phyloP scores from a whole-genome alignment of 306 rosid species.

The Medicago lupulina region DNA sequence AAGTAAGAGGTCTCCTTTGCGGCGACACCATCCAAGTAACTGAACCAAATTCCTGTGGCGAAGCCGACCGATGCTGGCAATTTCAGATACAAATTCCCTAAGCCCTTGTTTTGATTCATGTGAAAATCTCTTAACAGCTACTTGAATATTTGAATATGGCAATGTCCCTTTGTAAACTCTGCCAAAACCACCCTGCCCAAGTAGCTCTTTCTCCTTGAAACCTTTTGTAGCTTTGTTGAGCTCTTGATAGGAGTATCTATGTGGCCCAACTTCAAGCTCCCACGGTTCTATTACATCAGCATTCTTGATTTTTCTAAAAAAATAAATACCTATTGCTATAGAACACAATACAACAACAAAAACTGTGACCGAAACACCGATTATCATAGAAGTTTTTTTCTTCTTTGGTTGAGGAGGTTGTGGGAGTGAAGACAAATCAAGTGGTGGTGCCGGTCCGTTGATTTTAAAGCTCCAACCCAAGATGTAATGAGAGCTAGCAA shows the following conservation, averaged over 20 bases:
- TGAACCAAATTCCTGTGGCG: too few species aligned
- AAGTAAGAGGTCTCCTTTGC: too few species aligned
- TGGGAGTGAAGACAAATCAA: conserved; percentile 66
- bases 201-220: too few species aligned
- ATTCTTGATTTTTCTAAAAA: conserved; percentile 56
- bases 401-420: conserved; percentile 65
- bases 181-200: too few species aligned
- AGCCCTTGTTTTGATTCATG: too few species aligned
- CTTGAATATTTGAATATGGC: too few species aligned
- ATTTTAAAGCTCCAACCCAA: conserved; percentile 88
- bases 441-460: conserved; percentile 59
- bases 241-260: conserved; percentile 51
- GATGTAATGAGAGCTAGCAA: conserved; percentile 80
- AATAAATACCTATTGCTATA: conserved; percentile 43
- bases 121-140: too few species aligned
- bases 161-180: too few species aligned
- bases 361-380: conserved; percentile 49
- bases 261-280: neutral
- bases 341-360: conserved; percentile 42
- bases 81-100: too few species aligned
- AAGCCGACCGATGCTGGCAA: too few species aligned
- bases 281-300: neutral
- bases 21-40: too few species aligned
- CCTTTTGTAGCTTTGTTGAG: neutral
- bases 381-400: conserved; percentile 47